phyloP scores from a whole-genome alignment of 1,139 yeast genomes.

The Candida tropicalis region DNA sequence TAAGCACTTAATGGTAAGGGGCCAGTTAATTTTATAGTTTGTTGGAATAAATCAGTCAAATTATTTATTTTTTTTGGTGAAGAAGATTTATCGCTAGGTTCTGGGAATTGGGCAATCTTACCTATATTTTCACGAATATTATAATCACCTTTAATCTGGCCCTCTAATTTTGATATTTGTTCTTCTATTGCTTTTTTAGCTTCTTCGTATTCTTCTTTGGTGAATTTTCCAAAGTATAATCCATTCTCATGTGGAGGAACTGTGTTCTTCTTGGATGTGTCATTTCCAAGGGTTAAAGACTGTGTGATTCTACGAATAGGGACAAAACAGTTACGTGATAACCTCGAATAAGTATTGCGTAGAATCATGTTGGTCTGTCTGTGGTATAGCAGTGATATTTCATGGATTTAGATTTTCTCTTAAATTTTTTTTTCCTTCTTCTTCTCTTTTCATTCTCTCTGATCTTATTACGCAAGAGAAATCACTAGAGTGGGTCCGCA shows the following conservation, averaged over 20 bases:
- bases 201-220: slow-evolving; percentile 43
- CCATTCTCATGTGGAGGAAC: slow-evolving; percentile 18
- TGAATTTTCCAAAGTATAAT: slow-evolving; percentile 34
- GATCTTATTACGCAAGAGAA: too few species aligned
- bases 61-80: slow-evolving; percentile 24
- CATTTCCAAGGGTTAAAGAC: neutral
- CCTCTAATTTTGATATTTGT: slow-evolving; percentile 38
- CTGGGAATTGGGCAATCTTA: slow-evolving; percentile 41
- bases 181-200: slow-evolving; percentile 38
- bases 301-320: neutral
- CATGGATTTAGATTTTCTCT: too few species aligned
- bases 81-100: slow-evolving; percentile 13
- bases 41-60: slow-evolving; percentile 46
- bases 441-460: too few species aligned
- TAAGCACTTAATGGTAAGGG: slow-evolving; percentile 74
- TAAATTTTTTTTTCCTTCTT: too few species aligned
- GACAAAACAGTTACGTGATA: neutral
- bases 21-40: slow-evolving; percentile 69
- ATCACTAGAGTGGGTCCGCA: too few species aligned
- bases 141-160: slow-evolving; percentile 42
- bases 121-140: slow-evolving; percentile 41
- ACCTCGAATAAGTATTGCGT: neutral
- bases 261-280: neutral
- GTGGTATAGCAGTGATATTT: too few species aligned
- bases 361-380: neutral